Conservation (phyloP, 805 yeast genomes). For the Barnettozyma populi region DNA sequence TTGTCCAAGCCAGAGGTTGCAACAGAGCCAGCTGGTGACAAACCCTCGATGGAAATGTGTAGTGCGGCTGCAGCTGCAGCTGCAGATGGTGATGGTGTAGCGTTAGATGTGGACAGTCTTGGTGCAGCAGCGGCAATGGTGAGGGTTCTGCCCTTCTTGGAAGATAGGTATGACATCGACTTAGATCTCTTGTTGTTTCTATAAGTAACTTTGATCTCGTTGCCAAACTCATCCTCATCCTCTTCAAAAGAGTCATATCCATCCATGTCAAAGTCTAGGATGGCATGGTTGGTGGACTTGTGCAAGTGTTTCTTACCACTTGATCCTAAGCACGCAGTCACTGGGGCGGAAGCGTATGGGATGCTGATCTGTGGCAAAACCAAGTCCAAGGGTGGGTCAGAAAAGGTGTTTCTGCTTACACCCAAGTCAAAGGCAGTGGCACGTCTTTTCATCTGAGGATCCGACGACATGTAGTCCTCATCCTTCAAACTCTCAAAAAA, state of each 20-base stretch:
- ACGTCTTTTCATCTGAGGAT: constrained; percentile 35
- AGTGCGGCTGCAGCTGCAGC: constrained; percentile 74
- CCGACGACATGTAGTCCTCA: constrained; percentile 12
- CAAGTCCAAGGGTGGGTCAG: constrained; percentile 33
- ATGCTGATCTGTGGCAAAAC: constrained; percentile 42
- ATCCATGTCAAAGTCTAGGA: constrained; percentile 42
- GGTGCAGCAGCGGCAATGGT: constrained; percentile 87
- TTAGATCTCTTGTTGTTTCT: constrained; percentile 53
- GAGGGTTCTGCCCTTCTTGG: constrained; percentile 40
- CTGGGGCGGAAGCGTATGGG: constrained; percentile 75
- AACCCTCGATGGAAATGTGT: constrained; percentile 59
- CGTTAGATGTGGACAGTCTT: constrained; percentile 58
- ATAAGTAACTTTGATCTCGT: constrained; percentile 35
- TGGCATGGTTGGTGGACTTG: constrained; percentile 10
- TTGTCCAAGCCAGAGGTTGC: constrained; percentile 24
- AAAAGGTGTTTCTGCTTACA: constrained; percentile 30
- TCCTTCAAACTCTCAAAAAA: constrained; percentile 21
- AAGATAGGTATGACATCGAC: constrained; percentile 51
- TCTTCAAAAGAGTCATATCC: constrained; percentile 34
- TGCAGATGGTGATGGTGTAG: constrained; percentile 53
- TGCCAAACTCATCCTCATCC: constrained; percentile 36
- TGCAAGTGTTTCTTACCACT: constrained; percentile 11
- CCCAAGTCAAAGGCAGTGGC: constrained; percentile 52
- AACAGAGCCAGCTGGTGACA: constrained; percentile 35
- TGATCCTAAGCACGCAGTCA: constrained; percentile 55